Evolutionary conservation across 2,329 filamentous ascomycete species (phyloP).

Genomic region (Calonectria ilicicola): DNA sequence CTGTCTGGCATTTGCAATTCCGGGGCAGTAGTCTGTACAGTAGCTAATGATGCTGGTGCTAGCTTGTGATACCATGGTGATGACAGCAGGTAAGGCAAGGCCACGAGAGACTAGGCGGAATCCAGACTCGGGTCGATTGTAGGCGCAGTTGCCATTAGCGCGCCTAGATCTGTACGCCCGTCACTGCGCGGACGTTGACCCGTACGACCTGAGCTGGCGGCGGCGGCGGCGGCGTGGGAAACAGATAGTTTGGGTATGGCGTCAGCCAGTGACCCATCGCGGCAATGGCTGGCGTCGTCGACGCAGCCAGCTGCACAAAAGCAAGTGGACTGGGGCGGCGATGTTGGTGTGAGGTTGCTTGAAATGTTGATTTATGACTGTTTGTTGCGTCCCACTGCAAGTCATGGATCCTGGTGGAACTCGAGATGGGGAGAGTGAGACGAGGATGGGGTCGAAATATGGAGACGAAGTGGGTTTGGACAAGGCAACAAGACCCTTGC

Average conservation of each 20-base stretch:
- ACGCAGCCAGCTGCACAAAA: slow-evolving; percentile 10
- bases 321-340: slow-evolving; percentile 2
- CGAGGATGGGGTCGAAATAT: slow-evolving; percentile 1
- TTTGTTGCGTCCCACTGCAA: slow-evolving; percentile 14
- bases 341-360: slow-evolving; percentile 5
- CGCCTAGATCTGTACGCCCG: not conserved
- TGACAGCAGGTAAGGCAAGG: not conserved
- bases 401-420: slow-evolving; percentile 6
- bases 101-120: not conserved
- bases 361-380: slow-evolving; percentile 2
- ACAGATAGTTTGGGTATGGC: slow-evolving; percentile 3
- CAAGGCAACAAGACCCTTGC: slow-evolving; percentile 20
- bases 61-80: not conserved
- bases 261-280: not conserved
- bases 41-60: not conserved
- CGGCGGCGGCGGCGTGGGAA: not conserved
- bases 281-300: slow-evolving; percentile 4
- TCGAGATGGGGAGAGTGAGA: not conserved
- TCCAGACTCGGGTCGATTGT: not conserved
- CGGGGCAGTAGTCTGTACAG: not conserved
- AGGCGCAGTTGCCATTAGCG: not conserved
- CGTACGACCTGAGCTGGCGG: not conserved
- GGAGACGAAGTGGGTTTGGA: not conserved
- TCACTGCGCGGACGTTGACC: slow-evolving; percentile 2
- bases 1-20: slow-evolving; percentile 2